Evolutionary conservation across 2,329 filamentous ascomycete genomes (phyloP).

Genomic region (Sarocladiaceae sp.): DNA sequence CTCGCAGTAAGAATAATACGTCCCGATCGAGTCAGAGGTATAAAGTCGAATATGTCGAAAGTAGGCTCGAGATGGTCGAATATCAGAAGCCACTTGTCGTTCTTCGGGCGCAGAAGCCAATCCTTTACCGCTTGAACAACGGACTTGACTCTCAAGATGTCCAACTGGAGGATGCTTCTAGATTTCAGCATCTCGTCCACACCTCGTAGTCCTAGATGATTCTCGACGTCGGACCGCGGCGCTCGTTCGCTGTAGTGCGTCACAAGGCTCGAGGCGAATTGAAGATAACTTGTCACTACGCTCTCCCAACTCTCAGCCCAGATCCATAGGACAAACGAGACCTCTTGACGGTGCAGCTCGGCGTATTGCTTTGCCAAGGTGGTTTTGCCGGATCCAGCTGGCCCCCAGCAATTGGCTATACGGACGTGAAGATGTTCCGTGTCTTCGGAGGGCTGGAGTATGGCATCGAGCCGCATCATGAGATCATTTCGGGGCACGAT

Average conservation of each 20-base stretch:
- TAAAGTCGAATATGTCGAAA: constrained; percentile 19
- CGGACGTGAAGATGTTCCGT: constrained; percentile 12
- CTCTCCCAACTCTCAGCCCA: constrained; percentile 21
- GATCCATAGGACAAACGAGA: constrained; percentile 21
- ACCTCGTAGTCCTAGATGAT: constrained; percentile 18
- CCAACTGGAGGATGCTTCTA: constrained; percentile 17
- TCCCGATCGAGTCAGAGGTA: constrained; percentile 19
- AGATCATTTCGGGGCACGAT: constrained; percentile 15
- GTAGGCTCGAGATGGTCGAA: constrained; percentile 19
- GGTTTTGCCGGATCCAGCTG: constrained; percentile 18
- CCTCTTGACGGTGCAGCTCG: constrained; percentile 14
- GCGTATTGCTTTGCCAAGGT: constrained; percentile 19
- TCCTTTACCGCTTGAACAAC: constrained; percentile 20
- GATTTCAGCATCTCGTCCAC: constrained; percentile 19
- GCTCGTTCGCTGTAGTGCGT: constrained; percentile 16
- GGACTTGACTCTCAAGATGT: constrained; percentile 16
- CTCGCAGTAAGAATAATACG: constrained; percentile 19
- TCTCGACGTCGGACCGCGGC: constrained; percentile 15
- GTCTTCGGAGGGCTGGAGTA: constrained; percentile 12
- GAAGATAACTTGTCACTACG: constrained; percentile 18
- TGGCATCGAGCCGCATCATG: constrained; percentile 14
- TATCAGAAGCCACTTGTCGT: constrained; percentile 19
- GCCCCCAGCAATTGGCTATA: constrained; percentile 19
- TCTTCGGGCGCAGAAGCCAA: constrained; percentile 20
- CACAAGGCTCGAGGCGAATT: constrained; percentile 17